Evolutionary conservation across 75 land plant species (phyloP), one percentile per base, ranked within the genome.

Genomic region (Pinus tabuliformis): DNA sequence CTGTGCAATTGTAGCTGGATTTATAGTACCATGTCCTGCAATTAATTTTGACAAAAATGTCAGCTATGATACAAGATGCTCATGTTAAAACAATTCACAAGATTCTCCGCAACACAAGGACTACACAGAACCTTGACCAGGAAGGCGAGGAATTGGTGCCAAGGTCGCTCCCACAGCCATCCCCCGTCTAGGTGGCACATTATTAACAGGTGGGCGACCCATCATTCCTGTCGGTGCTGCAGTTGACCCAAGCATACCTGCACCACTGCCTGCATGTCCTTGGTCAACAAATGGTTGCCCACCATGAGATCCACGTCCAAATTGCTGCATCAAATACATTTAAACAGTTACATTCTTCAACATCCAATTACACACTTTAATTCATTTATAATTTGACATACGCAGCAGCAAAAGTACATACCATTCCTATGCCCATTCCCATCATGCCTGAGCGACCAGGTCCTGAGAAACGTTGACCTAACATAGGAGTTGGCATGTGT

Each of bases 301-400:
- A 72, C 7, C 73, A 72, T 54, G 57, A 52, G 73, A 72, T 72
- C 73, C 73, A 52, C 33, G 57, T 72, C 57, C 73, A 72, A 72
- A 72, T 72, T 72, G 73, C 73, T 72, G 57, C 28, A 56, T 9
- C 73, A 66, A 16, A 36, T 66, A 42, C 33, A 1, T 71, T 20
- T 0, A 71, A 72, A 66, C 45, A 37, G 9, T 37, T 37, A 49
- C 54, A 49, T 49, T 11, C 21, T 5, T 63, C 1, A 5, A 7
- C 9, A 20, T 18, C 21, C 20, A 49, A 8, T 49, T 49, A 2
- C 54, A 49, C 12, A 9, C 12, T 49, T 49, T 1, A 49, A 11
- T 49, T 9, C 12, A 7, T 49, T 49, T 49, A 1, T 9, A 49
- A 49, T 9, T 9, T 49, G 12, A 9, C 54, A 49, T 45, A 11